phyloP scores from a whole-genome alignment of 495 filamentous ascomycete species.

The Aspergillus funiculosus region DNA sequence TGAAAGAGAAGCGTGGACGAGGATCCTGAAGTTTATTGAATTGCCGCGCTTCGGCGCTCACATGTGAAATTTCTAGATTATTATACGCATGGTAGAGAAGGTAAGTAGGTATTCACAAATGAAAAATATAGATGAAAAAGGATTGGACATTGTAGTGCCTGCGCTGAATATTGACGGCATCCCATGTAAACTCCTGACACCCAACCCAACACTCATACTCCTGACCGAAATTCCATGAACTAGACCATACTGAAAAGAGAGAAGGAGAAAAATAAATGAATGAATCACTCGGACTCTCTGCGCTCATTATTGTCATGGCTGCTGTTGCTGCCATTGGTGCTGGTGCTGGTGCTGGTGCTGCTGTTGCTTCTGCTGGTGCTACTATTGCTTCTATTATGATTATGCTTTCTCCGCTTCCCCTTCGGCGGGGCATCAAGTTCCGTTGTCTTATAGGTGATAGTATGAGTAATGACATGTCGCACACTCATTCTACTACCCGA shows the following conservation, averaged over 20 bases:
- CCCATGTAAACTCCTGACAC: slow-evolving; percentile 8
- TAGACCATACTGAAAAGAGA: neutral
- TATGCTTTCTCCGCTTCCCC: slow-evolving; percentile 36
- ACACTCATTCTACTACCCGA: slow-evolving; percentile 36
- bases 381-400: too few species aligned
- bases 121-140: neutral
- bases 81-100: slow-evolving; percentile 3
- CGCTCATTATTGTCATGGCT: too few species aligned
- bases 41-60: slow-evolving; percentile 2
- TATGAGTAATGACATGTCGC: slow-evolving; percentile 45
- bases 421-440: slow-evolving; percentile 37
- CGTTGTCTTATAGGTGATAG: slow-evolving; percentile 43
- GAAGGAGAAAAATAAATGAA: neutral
- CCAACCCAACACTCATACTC: slow-evolving; percentile 4
- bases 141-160: slow-evolving; percentile 9
- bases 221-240: slow-evolving; percentile 5
- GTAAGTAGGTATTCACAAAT: slow-evolving; percentile 14
- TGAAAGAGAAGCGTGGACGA: neutral
- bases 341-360: too few species aligned
- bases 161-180: slow-evolving; percentile 8
- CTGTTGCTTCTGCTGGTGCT: neutral
- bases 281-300: slow-evolving; percentile 4
- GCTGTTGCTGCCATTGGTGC: too few species aligned
- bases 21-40: neutral
- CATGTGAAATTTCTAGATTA: slow-evolving; percentile 7